These are phyloP conservation scores for Gaultheria prostrata DNA, from an alignment of 148 eudicot genomes.

Conservation along the genomic window DNA sequence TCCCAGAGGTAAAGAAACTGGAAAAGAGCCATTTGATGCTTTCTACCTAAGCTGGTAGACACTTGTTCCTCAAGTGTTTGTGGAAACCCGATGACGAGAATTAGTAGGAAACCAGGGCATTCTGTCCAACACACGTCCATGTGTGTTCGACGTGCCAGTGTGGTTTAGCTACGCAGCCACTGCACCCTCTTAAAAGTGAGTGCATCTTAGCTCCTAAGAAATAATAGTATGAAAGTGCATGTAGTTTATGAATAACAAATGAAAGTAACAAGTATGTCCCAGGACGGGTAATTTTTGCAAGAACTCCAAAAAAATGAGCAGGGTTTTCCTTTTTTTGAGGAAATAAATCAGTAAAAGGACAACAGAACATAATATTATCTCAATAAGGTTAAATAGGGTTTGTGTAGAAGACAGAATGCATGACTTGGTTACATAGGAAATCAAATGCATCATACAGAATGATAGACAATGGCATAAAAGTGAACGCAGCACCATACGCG, in stretches of 20 bases:
- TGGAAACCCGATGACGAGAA: background rate
- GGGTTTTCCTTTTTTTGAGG: background rate
- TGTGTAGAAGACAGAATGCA: background rate
- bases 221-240: background rate
- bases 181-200: constrained; percentile 1
- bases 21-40: constrained; percentile 5
- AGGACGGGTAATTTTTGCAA: background rate
- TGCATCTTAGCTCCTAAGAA: background rate
- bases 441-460: background rate
- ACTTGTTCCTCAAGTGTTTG: background rate
- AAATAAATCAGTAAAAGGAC: background rate
- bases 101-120: background rate
- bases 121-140: background rate
- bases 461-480: background rate
- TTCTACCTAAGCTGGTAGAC: background rate
- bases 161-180: background rate
- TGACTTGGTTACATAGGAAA: background rate
- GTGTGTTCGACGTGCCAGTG: background rate
- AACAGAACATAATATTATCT: no score
- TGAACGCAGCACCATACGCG: background rate
- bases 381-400: background rate
- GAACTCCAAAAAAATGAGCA: background rate
- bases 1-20: background rate
- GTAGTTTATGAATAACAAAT: background rate
- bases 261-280: background rate